Evolutionary conservation across 768 basidiomycete genomes (phyloP), one percentile per base, ranked within the genome.

Genomic region (Cystoderma amianthinum): DNA sequence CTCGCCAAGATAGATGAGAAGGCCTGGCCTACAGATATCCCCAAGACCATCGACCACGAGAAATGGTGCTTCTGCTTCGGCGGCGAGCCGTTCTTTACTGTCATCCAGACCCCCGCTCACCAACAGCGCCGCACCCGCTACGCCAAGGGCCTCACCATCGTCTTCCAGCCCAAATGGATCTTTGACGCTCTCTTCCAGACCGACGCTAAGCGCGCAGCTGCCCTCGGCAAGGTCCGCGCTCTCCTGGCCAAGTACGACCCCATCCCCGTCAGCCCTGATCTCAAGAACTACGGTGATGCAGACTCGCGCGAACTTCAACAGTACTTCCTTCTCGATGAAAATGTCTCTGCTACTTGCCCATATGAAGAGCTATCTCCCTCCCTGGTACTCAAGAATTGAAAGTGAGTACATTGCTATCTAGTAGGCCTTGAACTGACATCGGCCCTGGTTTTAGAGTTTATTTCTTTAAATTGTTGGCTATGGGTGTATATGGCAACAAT

Each of bases 131-230:
- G 45, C 13, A 48, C 44, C 2, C 44, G 51, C 37, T 47, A 42
- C 32, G 46, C 49, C 17, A 50, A 50, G 36, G 51, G 47, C 19
- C 36, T 50, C 16, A 44, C 44, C 15, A 50, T 48, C 23, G 49
- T 50, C 17, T 50, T 53, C 47, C 51, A 52, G 34, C 51, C 51
- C 13, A 49, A 52, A 35, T 52, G 49, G 51, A 52, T 52, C 23
- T 52, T 52, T 36, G 51, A 50, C 19, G 48, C 49, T 19, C 35
- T 53, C 12, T 50, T 50, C 38, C 47, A 45, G 42, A 42, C 33
- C 6, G 44, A 53, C 15, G 51, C 49, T 11, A 50, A 50, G 21
- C 51, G 49, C 4, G 42, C 42, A n/a, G 49, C 47, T 1, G 49
- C 51, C 9, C 39, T 53, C 13, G n/a, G 37, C 30, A 50, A 53